Evolutionary conservation across 2,329 filamentous ascomycete species (phyloP).

Genomic region (Fusarium stilboides): DNA sequence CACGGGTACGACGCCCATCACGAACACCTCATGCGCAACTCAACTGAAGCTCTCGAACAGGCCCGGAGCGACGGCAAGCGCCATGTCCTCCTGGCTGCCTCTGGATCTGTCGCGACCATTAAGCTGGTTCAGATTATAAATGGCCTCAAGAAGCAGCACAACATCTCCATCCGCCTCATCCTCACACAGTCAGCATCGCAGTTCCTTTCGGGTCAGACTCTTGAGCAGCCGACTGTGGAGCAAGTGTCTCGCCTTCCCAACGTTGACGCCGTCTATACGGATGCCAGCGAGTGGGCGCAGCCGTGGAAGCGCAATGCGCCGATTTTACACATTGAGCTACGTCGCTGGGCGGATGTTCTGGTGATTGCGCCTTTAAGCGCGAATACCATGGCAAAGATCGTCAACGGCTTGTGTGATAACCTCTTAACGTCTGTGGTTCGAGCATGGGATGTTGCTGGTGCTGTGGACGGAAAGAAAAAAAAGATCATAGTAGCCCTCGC

Average conservation of each 20-base stretch:
- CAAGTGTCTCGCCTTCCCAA: slow-evolving; percentile 73
- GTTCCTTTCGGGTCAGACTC: slow-evolving; percentile 83
- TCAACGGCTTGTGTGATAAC: slow-evolving; percentile 82
- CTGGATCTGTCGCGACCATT: slow-evolving; percentile 84
- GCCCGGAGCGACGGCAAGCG: slow-evolving; percentile 58
- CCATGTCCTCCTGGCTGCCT: slow-evolving; percentile 61
- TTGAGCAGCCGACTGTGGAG: slow-evolving; percentile 80
- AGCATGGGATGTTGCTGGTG: slow-evolving; percentile 87
- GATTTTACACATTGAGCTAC: slow-evolving; percentile 92
- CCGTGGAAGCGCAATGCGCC: slow-evolving; percentile 84
- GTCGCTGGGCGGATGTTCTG: slow-evolving; percentile 83
- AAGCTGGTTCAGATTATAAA: slow-evolving; percentile 80
- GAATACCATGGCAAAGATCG: slow-evolving; percentile 89
- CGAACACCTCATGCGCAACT: slow-evolving; percentile 43
- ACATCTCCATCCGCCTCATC: slow-evolving; percentile 86
- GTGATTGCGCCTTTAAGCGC: slow-evolving; percentile 86
- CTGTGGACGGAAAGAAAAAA: slow-evolving; percentile 71
- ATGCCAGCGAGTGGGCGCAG: slow-evolving; percentile 86
- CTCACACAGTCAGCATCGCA: slow-evolving; percentile 80
- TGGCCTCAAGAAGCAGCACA: slow-evolving; percentile 66
- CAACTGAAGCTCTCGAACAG: slow-evolving; percentile 53
- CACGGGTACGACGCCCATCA: slow-evolving; percentile 46
- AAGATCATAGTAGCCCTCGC: slow-evolving; percentile 82
- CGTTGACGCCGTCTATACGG: slow-evolving; percentile 85
- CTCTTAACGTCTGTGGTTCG: slow-evolving; percentile 81